These are phyloP conservation scores for Penicillium bialowiezense DNA, from an alignment of 495 filamentous ascomycete species.

Conservation along the genomic window DNA sequence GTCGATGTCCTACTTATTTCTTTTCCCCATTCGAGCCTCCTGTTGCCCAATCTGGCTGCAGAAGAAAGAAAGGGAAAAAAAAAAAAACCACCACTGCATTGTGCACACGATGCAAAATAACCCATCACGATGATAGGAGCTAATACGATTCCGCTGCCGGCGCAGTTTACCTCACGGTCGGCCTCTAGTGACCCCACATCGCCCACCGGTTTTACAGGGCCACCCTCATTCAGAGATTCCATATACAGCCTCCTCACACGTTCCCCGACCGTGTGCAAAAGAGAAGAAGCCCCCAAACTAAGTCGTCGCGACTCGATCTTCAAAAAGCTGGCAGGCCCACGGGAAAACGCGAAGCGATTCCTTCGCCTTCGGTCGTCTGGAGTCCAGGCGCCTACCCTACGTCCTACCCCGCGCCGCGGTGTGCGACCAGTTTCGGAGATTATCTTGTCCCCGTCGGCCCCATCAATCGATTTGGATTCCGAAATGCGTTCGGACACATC, in stretches of 20 bases:
- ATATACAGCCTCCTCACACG: conserved; percentile 28
- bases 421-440: conserved; percentile 44
- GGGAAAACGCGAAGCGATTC: conserved; percentile 50
- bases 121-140: conserved; percentile 30
- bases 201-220: conserved; percentile 15
- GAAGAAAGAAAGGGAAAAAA: no score
- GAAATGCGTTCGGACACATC: conserved; percentile 32
- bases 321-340: conserved; percentile 46
- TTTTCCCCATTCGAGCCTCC: conserved; percentile 1
- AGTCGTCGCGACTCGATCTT: conserved; percentile 33
- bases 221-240: conserved; percentile 14
- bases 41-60: conserved; percentile 5
- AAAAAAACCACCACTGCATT: no score
- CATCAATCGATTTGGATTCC: conserved; percentile 27
- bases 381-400: conserved; percentile 23
- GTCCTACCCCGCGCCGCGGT: conserved; percentile 17
- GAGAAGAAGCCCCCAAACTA: conserved; percentile 26
- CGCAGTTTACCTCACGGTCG: conserved; percentile 27
- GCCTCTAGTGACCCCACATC: conserved; percentile 23
- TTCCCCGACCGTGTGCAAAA: conserved; percentile 19
- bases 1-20: conserved; percentile 3
- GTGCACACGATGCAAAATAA: conserved; percentile 19
- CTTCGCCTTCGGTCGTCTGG: conserved; percentile 42
- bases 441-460: conserved; percentile 32
- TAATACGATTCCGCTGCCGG: conserved; percentile 27